Evolutionary conservation across 257 asterid genomes (phyloP).

Genomic region (Salvia rosmarinus): DNA sequence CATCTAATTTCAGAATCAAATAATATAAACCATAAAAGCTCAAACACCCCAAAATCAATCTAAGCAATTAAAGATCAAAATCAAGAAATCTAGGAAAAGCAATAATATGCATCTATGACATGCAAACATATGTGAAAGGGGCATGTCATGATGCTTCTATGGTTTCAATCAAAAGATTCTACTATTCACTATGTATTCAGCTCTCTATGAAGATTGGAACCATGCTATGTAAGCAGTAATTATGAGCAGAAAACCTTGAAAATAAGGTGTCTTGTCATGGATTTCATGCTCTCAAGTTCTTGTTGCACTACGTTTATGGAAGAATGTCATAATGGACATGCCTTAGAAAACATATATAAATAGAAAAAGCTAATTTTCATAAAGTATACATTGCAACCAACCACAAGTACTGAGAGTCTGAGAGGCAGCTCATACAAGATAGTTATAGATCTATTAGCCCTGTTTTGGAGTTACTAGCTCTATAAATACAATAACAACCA

Average conservation of each 20-base stretch:
- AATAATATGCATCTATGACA: slow-evolving; percentile 17
- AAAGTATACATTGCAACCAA: background rate
- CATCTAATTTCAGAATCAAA: slow-evolving; percentile 15
- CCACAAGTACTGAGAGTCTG: background rate
- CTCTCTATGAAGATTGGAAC: slow-evolving; percentile 3
- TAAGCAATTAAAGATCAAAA: slow-evolving; percentile 15
- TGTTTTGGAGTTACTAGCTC: background rate
- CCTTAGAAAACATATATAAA: background rate
- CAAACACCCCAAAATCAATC: slow-evolving; percentile 7
- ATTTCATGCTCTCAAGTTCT: slow-evolving; percentile 10
- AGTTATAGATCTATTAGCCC: background rate
- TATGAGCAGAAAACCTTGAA: background rate
- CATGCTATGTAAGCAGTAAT: slow-evolving; percentile 9
- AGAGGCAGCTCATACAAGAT: background rate
- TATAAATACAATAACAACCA: background rate
- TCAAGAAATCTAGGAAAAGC: slow-evolving; percentile 16
- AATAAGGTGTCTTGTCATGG: background rate
- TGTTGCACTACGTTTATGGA: background rate
- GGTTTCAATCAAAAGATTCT: background rate
- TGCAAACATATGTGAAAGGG: slow-evolving; percentile 6
- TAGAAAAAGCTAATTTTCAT: background rate
- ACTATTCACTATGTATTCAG: background rate
- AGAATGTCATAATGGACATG: slow-evolving; percentile 13
- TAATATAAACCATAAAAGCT: slow-evolving; percentile 25
- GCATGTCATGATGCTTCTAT: background rate